Evolutionary conservation across 495 filamentous ascomycete species (phyloP), one percentile per base, ranked within the genome.

Genomic region (Talaromyces proteolyticus): DNA sequence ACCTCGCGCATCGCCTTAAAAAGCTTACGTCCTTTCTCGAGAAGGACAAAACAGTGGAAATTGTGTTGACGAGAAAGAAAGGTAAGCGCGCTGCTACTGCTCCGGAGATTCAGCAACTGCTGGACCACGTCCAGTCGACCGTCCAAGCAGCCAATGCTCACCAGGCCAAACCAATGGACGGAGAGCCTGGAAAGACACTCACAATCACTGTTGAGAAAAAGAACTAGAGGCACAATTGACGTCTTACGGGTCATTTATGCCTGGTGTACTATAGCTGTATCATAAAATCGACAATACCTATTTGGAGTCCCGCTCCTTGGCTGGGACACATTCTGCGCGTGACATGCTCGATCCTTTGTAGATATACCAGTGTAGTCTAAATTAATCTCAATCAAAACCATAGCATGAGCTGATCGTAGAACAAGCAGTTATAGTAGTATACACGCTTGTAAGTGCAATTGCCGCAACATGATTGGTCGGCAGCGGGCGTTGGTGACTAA

Each of bases 31-130:
- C 55, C 41, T 91, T 91, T 53, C 54, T 91, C 53, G 61, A 61
- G 6, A 83, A 87, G 55, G 86, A 86, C 3, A 58, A 68, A 26
- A 75, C 63, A 57, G 85, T 91, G 29, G 78, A 87, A 56, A 53
- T 91, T 11, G 42, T 80, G 42, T 52, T 91, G 48, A 73, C 73
- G 16, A 61, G 57, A 50, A 76, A 76, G 55, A 68, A 60, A 56
- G 57, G 61, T 39, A 76, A 75, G 53, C 60, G 70, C 19, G 40
- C 57, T 1, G 62, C 72, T 1, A 75, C 63, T 1, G 59, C 64
- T 25, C 69, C 73, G 10, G 72, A 75, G 47, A 63, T 72, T 50
- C 66, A 70, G 45, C 55, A 67, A 21, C 50, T 76, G 25, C 65
- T 71, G 55, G 65, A 70, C 26, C 59, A 55, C 44, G 62, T 75